phyloP scores from a whole-genome alignment of 805 yeast species.

The Wickerhamiella allomyrinae region DNA sequence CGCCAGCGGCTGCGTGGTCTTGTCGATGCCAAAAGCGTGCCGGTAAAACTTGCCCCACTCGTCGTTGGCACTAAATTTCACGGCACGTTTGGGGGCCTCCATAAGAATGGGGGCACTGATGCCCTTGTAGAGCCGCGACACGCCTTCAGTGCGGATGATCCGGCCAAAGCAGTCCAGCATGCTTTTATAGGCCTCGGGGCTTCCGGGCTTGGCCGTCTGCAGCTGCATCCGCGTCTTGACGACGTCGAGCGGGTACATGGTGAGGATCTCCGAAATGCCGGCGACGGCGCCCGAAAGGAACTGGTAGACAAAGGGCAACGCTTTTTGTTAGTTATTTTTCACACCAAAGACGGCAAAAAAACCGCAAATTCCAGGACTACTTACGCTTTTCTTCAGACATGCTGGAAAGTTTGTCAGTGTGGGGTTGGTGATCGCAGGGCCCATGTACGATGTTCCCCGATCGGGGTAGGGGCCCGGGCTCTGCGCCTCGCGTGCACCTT shows the following conservation, averaged over 20 bases:
- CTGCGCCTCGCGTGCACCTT: too few relatives aligned
- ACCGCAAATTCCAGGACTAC: too few relatives aligned
- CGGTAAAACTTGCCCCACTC: conserved; percentile 85
- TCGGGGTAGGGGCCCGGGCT: too few relatives aligned
- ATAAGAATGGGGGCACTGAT: conserved; percentile 90
- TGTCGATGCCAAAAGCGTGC: conserved; percentile 47
- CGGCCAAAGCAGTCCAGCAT: conserved; percentile 72
- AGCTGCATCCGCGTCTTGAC: conserved; percentile 94
- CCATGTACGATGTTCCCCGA: too few relatives aligned
- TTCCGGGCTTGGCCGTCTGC: conserved; percentile 36
- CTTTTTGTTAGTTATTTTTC: conserved; percentile 20
- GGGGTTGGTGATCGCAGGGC: too few relatives aligned
- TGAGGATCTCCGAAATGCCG: conserved; percentile 89
- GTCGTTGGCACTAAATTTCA: conserved; percentile 96
- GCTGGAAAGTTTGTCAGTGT: not conserved
- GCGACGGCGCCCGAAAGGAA: conserved; percentile 89
- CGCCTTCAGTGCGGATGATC: conserved; percentile 78
- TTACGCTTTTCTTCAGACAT: conserved; percentile 2
- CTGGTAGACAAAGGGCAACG: conserved; percentile 86
- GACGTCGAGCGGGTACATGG: conserved; percentile 93
- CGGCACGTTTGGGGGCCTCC: conserved; percentile 99
- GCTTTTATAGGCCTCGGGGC: conserved; percentile 52
- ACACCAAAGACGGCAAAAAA: too few relatives aligned
- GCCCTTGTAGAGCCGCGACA: conserved; percentile 74
- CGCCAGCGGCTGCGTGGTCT: conserved; percentile 71